phyloP scores from a whole-genome alignment of 306 rosid species.

The Lathyrus sativus region DNA sequence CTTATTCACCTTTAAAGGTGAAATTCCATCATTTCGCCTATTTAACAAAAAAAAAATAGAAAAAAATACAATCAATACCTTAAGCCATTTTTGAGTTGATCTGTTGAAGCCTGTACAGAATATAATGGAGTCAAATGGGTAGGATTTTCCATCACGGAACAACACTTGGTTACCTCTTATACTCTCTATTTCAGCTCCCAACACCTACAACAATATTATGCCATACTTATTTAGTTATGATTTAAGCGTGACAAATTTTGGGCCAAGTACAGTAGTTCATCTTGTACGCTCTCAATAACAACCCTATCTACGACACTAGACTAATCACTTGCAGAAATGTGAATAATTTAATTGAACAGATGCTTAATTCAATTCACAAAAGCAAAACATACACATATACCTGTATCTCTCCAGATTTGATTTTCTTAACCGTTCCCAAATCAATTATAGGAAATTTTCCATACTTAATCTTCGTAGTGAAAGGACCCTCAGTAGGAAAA shows the following conservation, averaged over 20 bases:
- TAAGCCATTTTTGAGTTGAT: conserved; percentile 67
- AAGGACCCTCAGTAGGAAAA: conserved; percentile 64
- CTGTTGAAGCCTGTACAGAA: conserved; percentile 79
- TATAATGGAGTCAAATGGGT: conserved; percentile 56
- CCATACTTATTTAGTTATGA: neutral
- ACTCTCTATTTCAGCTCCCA: conserved; percentile 54
- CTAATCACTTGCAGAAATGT: too few species aligned
- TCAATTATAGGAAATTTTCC: conserved; percentile 68
- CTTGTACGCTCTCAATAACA: too few species aligned
- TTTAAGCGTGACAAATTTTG: too few species aligned
- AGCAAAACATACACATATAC: conserved; percentile 27
- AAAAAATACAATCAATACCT: conserved; percentile 41
- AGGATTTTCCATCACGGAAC: conserved; percentile 50
- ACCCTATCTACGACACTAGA: too few species aligned
- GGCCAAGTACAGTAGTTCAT: too few species aligned
- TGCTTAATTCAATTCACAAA: neutral
- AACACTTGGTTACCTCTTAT: conserved; percentile 46
- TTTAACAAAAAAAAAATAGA: neutral
- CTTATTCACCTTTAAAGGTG: too few species aligned
- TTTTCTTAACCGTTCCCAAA: conserved; percentile 54
- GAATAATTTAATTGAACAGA: too few species aligned
- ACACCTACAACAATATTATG: conserved; percentile 41
- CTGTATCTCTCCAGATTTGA: conserved; percentile 63
- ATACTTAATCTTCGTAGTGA: conserved; percentile 58
- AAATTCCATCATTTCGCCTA: too few species aligned